Evolutionary conservation across 306 rosid species (phyloP).

Genomic region (Castanospermum australe): DNA sequence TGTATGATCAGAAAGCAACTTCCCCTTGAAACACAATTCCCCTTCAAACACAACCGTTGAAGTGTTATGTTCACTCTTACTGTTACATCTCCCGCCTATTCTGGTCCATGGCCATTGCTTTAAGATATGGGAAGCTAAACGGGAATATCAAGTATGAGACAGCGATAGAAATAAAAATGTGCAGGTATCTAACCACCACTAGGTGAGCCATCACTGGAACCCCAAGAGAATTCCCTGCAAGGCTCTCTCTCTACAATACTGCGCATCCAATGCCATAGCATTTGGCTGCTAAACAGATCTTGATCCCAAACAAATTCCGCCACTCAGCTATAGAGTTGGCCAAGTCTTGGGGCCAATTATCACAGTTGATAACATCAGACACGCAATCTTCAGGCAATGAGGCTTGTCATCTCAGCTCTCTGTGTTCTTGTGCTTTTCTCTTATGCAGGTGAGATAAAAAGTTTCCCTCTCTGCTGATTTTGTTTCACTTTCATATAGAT

Average conservation of each 20-base stretch:
- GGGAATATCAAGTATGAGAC: constrained; percentile 25
- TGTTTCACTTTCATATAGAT: neutral
- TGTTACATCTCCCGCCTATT: constrained; percentile 35
- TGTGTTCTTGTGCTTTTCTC: constrained; percentile 49
- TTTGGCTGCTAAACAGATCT: neutral
- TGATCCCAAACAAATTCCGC: neutral
- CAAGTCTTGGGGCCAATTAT: neutral
- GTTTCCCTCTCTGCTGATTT: neutral
- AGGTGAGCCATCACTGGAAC: constrained; percentile 46
- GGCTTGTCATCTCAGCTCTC: constrained; percentile 45
- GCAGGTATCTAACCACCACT: constrained; percentile 52
- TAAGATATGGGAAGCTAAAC: constrained; percentile 64
- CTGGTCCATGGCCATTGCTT: constrained; percentile 59
- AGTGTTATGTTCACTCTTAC: constrained; percentile 46
- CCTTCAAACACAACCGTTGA: constrained; percentile 49
- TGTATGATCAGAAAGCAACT: constrained; percentile 24
- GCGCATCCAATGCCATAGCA: constrained; percentile 16
- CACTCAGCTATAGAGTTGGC: neutral
- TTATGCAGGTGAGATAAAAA: constrained; percentile 49
- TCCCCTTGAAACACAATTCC: constrained; percentile 41
- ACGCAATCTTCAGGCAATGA: constrained; percentile 40
- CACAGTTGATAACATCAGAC: constrained; percentile 10
- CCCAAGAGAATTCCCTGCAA: constrained; percentile 23
- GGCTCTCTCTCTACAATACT: constrained; percentile 17
- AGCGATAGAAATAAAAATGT: constrained; percentile 20